A percentile compares a stretch with the other conserved stretches of the same genome.
These are phyloP conservation scores for Prunella vulgaris DNA, from an alignment of 257 asterid species.

Conservation along the genomic window DNA sequence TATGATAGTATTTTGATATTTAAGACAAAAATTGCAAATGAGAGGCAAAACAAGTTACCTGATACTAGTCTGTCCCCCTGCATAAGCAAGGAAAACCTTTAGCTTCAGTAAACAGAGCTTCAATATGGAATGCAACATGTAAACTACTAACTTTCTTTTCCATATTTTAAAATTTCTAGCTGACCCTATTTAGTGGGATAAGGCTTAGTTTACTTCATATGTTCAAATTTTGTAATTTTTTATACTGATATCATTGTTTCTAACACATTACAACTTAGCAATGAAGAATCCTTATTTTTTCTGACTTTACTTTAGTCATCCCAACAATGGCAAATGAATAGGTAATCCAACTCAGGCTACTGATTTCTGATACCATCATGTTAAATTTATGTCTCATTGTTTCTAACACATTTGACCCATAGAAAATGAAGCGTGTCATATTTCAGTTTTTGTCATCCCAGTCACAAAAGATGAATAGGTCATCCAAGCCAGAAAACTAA, in stretches of 20 bases:
- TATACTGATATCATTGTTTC: neutral
- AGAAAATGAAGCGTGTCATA: neutral
- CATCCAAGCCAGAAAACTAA: neutral
- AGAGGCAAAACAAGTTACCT: slow-evolving; percentile 44
- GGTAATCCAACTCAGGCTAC: neutral
- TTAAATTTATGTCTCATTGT: neutral
- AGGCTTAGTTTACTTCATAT: neutral
- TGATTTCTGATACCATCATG: neutral
- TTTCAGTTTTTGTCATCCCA: neutral
- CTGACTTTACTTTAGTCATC: neutral
- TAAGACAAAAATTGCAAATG: slow-evolving; percentile 3
- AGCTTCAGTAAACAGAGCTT: slow-evolving; percentile 8
- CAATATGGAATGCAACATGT: neutral
- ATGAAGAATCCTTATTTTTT: neutral
- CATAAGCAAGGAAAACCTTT: slow-evolving; percentile 22
- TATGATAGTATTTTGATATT: neutral
- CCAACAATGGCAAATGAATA: neutral
- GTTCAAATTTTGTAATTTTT: neutral
- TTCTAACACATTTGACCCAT: neutral
- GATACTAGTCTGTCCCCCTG: slow-evolving; percentile 98
- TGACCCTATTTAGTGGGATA: neutral
- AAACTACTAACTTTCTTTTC: neutral
- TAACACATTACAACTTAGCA: neutral
- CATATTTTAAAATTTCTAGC: neutral
- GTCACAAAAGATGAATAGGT: neutral